These are phyloP conservation scores for Syncephalastrum contaminatum DNA, from an alignment of 371 early-diverging fungal species.

Conservation along the genomic window DNA sequence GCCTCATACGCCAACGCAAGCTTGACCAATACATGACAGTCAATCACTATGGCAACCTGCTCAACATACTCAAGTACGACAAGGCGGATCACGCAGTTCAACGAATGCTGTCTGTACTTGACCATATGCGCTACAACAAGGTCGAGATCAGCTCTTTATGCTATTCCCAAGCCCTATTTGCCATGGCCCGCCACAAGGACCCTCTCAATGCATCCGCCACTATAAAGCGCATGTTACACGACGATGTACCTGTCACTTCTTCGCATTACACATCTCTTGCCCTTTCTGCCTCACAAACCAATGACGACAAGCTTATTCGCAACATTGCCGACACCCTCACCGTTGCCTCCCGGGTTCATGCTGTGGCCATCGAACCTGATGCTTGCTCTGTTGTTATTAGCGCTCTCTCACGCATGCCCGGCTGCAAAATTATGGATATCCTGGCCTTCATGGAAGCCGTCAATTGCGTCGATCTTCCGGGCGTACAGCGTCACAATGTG, in stretches of 20 bases:
- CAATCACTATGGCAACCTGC: slow-evolving; percentile 38
- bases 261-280: slow-evolving; percentile 38
- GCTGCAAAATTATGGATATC: slow-evolving; percentile 8
- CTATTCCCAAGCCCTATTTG: slow-evolving; percentile 36
- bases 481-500: slow-evolving; percentile 22
- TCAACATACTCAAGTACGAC: slow-evolving; percentile 36
- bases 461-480: slow-evolving; percentile 3
- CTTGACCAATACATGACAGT: slow-evolving; percentile 25
- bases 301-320: too few species aligned
- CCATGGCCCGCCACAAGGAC: slow-evolving; percentile 28
- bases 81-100: slow-evolving; percentile 7
- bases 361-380: not conserved
- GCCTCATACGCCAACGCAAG: slow-evolving; percentile 24
- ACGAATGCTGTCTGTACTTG: slow-evolving; percentile 25
- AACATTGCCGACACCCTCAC: too few species aligned
- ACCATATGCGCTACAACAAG: slow-evolving; percentile 21
- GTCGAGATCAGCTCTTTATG: slow-evolving; percentile 13
- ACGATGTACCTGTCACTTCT: slow-evolving; percentile 9
- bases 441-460: slow-evolving; percentile 30
- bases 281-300: not conserved
- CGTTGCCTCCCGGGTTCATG: too few species aligned
- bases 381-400: slow-evolving; percentile 31
- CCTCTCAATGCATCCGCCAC: slow-evolving; percentile 21
- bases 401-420: slow-evolving; percentile 17
- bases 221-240: slow-evolving; percentile 16